Conservation (phyloP, 768 basidiomycete genomes). For the Pulveroboletus sp. region DNA sequence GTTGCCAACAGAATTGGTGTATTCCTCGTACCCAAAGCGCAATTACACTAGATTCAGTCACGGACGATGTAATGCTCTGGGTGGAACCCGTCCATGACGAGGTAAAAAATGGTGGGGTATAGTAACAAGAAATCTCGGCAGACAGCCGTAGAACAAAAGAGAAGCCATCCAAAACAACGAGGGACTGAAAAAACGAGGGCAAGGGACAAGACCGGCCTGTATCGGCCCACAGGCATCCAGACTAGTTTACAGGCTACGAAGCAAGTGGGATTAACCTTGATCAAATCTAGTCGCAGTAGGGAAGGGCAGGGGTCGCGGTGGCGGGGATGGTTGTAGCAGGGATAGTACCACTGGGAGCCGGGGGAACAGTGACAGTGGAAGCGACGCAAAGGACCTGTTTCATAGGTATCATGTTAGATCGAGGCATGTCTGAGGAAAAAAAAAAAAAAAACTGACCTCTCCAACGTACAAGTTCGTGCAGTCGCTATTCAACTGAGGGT, state of each 20-base stretch:
- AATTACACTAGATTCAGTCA: slow-evolving; percentile 24
- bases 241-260: slow-evolving; percentile 2
- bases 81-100: slow-evolving; percentile 4
- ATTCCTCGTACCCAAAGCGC: slow-evolving; percentile 21
- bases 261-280: neutral
- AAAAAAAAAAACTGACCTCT: slow-evolving; percentile 46
- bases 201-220: slow-evolving; percentile 28
- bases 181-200: neutral
- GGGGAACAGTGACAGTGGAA: slow-evolving; percentile 38
- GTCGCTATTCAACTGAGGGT: slow-evolving; percentile 59
- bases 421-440: neutral
- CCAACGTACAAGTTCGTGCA: slow-evolving; percentile 71
- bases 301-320: slow-evolving; percentile 32
- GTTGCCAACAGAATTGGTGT: slow-evolving; percentile 14
- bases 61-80: slow-evolving; percentile 16
- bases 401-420: neutral
- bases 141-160: slow-evolving; percentile 1
- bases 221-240: slow-evolving; percentile 11
- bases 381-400: slow-evolving; percentile 53
- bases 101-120: slow-evolving; percentile 23
- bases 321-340: slow-evolving; percentile 29
- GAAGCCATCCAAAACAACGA: slow-evolving; percentile 2
- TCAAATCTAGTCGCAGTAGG: slow-evolving; percentile 44
- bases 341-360: slow-evolving; percentile 32
- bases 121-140: slow-evolving; percentile 6